These are phyloP conservation scores for Neodidymelliopsis sp. DNA, from an alignment of 2,329 filamentous ascomycete species.

Conservation along the genomic window DNA sequence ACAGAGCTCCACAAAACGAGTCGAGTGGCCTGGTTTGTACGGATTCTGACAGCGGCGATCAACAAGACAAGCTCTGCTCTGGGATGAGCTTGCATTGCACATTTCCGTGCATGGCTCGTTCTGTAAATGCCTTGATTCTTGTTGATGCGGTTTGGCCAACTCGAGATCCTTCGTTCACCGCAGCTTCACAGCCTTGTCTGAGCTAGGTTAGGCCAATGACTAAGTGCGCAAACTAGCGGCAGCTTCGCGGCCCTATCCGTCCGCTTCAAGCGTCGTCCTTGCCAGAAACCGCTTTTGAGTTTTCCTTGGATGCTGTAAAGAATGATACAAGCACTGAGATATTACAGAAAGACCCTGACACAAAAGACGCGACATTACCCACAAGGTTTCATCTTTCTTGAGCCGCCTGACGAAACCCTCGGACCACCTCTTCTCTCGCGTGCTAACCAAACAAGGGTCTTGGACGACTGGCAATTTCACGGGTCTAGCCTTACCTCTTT, in stretches of 20 bases:
- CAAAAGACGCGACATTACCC: too few species aligned
- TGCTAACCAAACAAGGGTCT: neutral
- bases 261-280: neutral
- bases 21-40: too few species aligned
- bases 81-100: too few species aligned
- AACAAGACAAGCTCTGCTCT: too few species aligned
- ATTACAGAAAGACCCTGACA: too few species aligned
- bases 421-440: neutral
- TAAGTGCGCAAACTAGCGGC: neutral
- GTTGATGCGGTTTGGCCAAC: neutral
- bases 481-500: neutral
- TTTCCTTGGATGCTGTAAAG: too few species aligned
- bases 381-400: too few species aligned
- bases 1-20: too few species aligned
- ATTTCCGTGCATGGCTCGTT: too few species aligned
- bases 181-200: neutral
- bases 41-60: too few species aligned
- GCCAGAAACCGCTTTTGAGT: neutral
- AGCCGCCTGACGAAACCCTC: neutral
- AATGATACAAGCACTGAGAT: too few species aligned
- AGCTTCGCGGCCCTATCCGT: constrained; percentile 1
- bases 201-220: neutral
- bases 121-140: too few species aligned
- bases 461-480: constrained; percentile 8
- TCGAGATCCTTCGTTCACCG: constrained; percentile 9